Conservation (phyloP, 148 eudicot genomes). For the Nepenthes mirabilis region DNA sequence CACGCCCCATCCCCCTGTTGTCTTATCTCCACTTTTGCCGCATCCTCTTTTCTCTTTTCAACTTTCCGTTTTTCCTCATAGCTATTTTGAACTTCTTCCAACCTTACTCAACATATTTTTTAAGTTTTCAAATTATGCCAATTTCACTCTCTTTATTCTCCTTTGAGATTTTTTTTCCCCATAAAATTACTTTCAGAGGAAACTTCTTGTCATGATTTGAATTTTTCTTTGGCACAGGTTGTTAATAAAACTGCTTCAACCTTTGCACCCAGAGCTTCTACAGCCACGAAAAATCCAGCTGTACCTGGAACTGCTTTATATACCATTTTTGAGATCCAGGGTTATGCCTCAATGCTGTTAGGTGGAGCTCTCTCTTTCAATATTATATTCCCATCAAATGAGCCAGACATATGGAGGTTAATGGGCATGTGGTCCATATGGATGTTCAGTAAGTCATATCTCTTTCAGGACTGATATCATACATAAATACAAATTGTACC, state of each 20-base stretch:
- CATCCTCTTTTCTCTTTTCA: too few species aligned
- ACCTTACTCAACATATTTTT: too few species aligned
- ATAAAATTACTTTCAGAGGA: too few species aligned
- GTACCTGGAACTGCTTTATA: conserved; percentile 72
- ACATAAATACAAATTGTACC: background rate
- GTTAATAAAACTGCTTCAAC: conserved; percentile 91
- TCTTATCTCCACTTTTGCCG: too few species aligned
- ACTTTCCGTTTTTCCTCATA: too few species aligned
- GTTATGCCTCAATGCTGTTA: conserved; percentile 56
- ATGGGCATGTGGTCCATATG: conserved; percentile 99
- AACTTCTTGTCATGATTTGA: background rate
- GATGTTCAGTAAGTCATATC: conserved; percentile 86
- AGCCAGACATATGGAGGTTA: conserved; percentile 91
- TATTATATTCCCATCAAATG: conserved; percentile 85
- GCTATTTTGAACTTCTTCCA: too few species aligned
- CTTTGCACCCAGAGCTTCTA: conserved; percentile 95
- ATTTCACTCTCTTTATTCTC: too few species aligned
- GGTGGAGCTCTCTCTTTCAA: conserved; percentile 96
- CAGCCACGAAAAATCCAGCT: conserved; percentile 81
- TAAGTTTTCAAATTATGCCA: too few species aligned
- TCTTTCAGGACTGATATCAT: background rate
- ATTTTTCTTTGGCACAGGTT: conserved; percentile 29
- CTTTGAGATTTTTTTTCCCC: too few species aligned
- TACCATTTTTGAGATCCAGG: conserved; percentile 82
- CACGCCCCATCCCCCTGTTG: too few species aligned